Base-by-base conservation (phyloP, 805 yeast genomes). In the Starmera dryadoides region DNA sequence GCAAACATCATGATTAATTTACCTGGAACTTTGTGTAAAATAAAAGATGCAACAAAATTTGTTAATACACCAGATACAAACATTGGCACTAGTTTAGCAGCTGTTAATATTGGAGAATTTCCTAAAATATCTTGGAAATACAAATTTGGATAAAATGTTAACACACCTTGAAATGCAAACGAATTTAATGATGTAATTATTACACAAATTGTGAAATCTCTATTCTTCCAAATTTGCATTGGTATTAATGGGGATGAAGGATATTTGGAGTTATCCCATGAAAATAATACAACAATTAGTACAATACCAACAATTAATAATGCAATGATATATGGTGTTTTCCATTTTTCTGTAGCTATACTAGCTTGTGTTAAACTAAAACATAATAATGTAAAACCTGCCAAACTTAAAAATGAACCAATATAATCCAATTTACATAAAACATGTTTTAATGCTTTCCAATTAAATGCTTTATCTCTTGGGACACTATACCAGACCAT, bases 221-320 rank as follows among this genome's bases (percentile, higher is more conserved):
- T 54, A 38, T 52, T 61, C 34, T 50, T 57, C 66, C 71, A 71
- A 41, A 71, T 51, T 29, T 42, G 39, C 63, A 69, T 62, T 10
- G 77, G 77, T 69, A 71, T 66, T 16, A 72, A 48, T n/a, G 77
- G 76, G n/a, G 53, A 48, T 32, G 42, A 33, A 2, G 75, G 68
- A 1, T 67, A 40, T 33, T 61, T 61, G 3, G 46, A 33, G n/a
- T n/a, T n/a, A 49, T 73, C 76, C 45, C 63, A 69, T 8, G 64
- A 11, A 3, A 58, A 59, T 34, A 68, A 62, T 0, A 40, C 50
- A 1, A 52, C 49, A 16, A 71, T 44, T n/a, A 68, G 39, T 1
- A 49, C 39, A 6, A 62, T 46, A 1, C 74, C 72, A 7, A 69
- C 56, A 16, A 71, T 51, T n/a, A 71, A 37, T 4, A 64, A 53